Evolutionary conservation across 441 rosid species (phyloP), one percentile per base, ranked within the genome.

Genomic region (Aquilaria agallochum): DNA sequence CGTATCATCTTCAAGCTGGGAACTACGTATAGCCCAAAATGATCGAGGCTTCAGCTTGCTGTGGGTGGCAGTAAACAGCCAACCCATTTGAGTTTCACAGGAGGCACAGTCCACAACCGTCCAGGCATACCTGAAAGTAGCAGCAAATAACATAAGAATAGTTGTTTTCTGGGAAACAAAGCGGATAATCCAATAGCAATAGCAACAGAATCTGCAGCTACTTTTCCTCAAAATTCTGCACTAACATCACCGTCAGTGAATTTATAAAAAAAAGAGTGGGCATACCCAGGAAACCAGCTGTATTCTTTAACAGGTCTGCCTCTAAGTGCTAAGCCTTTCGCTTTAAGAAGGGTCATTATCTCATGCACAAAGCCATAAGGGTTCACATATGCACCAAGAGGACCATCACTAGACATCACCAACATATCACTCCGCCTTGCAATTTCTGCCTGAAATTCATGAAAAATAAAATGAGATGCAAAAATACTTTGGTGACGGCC

Each of bases 221-320:
- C n/a, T 10, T 59, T 50, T 57, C 27, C 27, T 20, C 27, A 20
- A 20, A 20, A 20, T 20, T 20, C 27, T 20, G 27, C 31, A 45
- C 45, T 62, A 59, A 27, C 42, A 31, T 5, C 15, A 62, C 13
- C 8, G 36, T 5, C 31, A 30, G 14, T 31, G 2, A 62, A 11
- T 27, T 13, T 9, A 12, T 10, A 15, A 5, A 45, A 55, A 40
- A 31, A 64, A 7, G 5, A 32, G 12, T 44, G 27, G 31, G 52
- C 88, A 68, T 91, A 94, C 99, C 99, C 97, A 50, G 99, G 99
- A 80, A 95, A 95, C 99, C 97, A 95, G 74, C 97, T 91, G 81
- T 82, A 91, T 52, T 84, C 86, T 62, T 73, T 71, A 56, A 0
- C 12, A 2, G 97, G 66, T 46, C 54, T 70, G 65, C 85, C 83